Base-by-base conservation (phyloP, 2,329 filamentous ascomycete species). In the Raffaelea arxii region DNA sequence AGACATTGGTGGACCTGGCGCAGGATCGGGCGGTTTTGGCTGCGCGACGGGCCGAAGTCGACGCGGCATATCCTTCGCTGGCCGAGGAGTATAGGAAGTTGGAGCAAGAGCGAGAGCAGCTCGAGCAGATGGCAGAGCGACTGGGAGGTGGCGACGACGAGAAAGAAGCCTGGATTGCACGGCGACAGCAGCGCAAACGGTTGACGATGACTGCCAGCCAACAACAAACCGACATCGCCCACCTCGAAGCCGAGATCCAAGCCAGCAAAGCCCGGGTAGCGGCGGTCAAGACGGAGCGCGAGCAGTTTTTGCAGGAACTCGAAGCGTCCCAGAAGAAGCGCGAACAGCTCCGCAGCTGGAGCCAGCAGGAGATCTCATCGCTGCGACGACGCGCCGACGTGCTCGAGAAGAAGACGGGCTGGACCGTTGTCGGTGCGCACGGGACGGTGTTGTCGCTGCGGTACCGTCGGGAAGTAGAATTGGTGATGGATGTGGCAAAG, bases 311-410 rank as follows among this genome's bases (percentile, higher is more conserved):
- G 25, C 74, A 78, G 24, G 85, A 92, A 41, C 96, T 94, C 48
- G 75, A 79, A 49, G 82, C 88, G 56, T 86, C 90, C 0, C 89
- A 96, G 62, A 82, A 80, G 53, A 72, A 94, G 23, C 78, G 86
- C 51, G 89, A 96, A 61, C 86, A 94, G 57, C 94, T 85, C 60
- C 80, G 90, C 45, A 90, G 91, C 35, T 96, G 90, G 83, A 91
- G 83, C 47, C 78, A 82, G 44, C 81, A 75, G 24, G 92, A 97
- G 64, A 86, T 97, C 52, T 76, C 76, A 52, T 69, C 71, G 35
- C 70, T 94, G n/a, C 89, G 56, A 88, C 84, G 67, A 40, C 79
- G 76, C 51, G 81, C 86, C 37, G 73, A 80, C 36, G 66, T 67
- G 1, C 68, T 91, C 21, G 84, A 90, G 60, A 72, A 73, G 49